Conservation (phyloP, 805 yeast genomes). For the Kazachstania africana region DNA sequence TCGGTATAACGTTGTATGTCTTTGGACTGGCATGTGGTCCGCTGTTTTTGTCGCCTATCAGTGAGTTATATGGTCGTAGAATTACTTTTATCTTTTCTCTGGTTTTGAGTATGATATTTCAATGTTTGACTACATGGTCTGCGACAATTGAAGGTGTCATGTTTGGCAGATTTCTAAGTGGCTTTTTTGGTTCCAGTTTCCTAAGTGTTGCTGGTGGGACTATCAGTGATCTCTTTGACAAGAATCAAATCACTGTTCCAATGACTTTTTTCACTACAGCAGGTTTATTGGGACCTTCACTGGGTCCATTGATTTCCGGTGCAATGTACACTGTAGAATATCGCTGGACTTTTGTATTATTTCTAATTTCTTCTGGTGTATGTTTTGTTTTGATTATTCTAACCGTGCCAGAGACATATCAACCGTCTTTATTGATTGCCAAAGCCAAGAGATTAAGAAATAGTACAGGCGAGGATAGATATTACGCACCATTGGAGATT, state of each 20-base stretch:
- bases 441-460: conserved; percentile 42
- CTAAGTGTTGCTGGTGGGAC: conserved; percentile 71
- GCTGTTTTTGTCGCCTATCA: conserved; percentile 51
- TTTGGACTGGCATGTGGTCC: conserved; percentile 64
- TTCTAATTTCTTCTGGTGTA: conserved; percentile 52
- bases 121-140: conserved; percentile 44
- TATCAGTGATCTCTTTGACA: conserved; percentile 56
- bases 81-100: conserved; percentile 49
- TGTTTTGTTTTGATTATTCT: conserved; percentile 33
- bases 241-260: conserved; percentile 52
- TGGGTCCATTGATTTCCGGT: conserved; percentile 56
- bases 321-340: conserved; percentile 39
- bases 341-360: conserved; percentile 62
- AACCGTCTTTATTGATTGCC: conserved; percentile 36
- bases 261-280: conserved; percentile 54
- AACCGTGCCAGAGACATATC: conserved; percentile 57
- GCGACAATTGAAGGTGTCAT: conserved; percentile 51
- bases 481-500: conserved; percentile 29
- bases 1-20: conserved; percentile 54
- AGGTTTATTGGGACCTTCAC: conserved; percentile 58
- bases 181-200: conserved; percentile 66
- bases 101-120: conserved; percentile 46
- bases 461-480: conserved; percentile 41
- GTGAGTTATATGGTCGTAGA: conserved; percentile 55
- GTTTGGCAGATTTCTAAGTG: conserved; percentile 55